A percentile compares a stretch with the other conserved stretches of the same genome.
Conservation (phyloP, 352 stramenopile species). For the Pythium vanterpoolii region DNA sequence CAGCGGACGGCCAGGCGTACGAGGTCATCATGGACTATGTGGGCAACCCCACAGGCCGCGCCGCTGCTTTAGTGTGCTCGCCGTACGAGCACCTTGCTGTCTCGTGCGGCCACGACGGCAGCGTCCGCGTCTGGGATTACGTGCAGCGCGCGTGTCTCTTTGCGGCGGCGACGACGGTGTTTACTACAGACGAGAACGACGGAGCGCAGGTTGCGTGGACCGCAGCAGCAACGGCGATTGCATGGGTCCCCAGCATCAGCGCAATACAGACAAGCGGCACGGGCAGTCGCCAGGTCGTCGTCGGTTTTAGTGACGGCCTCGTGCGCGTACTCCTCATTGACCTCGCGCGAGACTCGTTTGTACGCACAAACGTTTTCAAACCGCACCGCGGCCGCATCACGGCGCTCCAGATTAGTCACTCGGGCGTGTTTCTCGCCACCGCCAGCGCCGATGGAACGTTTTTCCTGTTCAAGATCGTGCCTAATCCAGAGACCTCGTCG, state of each 20-base stretch:
- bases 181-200: conserved; percentile 13
- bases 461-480: conserved; percentile 81
- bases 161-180: conserved; percentile 15
- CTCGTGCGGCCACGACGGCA: conserved; percentile 83
- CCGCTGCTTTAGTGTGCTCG: conserved; percentile 74
- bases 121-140: conserved; percentile 88
- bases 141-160: conserved; percentile 46
- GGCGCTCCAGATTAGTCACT: conserved; percentile 64
- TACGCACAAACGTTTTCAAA: conserved; percentile 84
- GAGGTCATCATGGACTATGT: conserved; percentile 55
- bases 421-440: conserved; percentile 70
- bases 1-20: conserved; percentile 27
- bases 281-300: conserved; percentile 67
- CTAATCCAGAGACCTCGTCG: conserved; percentile 47
- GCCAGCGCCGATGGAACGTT: conserved; percentile 74
- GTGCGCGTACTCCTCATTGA: conserved; percentile 72
- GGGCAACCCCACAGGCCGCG: conserved; percentile 56
- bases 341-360: conserved; percentile 39
- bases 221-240: conserved; percentile 50
- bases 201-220: conserved; percentile 28
- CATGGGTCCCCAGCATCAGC: conserved; percentile 60
- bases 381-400: conserved; percentile 80
- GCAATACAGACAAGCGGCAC: conserved; percentile 37
- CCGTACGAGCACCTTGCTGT: conserved; percentile 85
- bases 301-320: conserved; percentile 89